Percentiles rank a stretch among this genome's conserved stretches.
phyloP scores from a whole-genome alignment of 768 basidiomycete species.

The Xanthoconium purpureum region DNA sequence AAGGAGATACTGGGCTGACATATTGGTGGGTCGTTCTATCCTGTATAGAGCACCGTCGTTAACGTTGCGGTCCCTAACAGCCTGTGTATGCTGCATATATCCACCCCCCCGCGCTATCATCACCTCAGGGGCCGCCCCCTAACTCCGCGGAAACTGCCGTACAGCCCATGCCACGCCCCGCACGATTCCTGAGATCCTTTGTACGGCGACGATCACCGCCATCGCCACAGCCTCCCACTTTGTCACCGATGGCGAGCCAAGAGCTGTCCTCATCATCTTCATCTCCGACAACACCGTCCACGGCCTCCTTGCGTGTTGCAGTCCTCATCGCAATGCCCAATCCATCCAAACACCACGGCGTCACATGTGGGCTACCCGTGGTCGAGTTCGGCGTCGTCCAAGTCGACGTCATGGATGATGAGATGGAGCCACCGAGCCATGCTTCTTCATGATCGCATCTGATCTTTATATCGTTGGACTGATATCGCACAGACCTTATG shows the following conservation, averaged over 20 bases:
- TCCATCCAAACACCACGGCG: conserved; percentile 5
- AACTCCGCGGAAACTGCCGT: not conserved
- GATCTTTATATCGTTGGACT: not conserved
- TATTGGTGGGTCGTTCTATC: conserved; percentile 22
- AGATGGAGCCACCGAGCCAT: not conserved
- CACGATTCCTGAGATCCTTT: conserved; percentile 21
- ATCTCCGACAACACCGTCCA: conserved; percentile 5
- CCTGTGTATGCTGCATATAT: conserved; percentile 25
- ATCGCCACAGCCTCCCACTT: conserved; percentile 9
- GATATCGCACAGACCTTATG: not conserved
- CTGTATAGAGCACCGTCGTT: not conserved
- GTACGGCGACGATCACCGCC: conserved; percentile 10
- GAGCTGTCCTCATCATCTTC: not conserved
- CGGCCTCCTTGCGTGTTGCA: conserved; percentile 35
- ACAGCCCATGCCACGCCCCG: conserved; percentile 5
- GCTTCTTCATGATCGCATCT: conserved; percentile 9
- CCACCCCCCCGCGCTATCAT: conserved; percentile 5
- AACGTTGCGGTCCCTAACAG: conserved; percentile 7
- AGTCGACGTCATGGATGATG: conserved; percentile 10
- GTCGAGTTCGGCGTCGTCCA: conserved; percentile 34
- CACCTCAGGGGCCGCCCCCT: not conserved
- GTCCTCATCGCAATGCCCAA: conserved; percentile 47
- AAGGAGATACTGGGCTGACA: conserved; percentile 28
- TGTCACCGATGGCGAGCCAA: not conserved
- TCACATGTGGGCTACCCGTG: conserved; percentile 29